A percentile compares a stretch with the other conserved stretches of the same genome.
These are phyloP conservation scores for Prunus mira DNA, from an alignment of 306 rosid species.

Conservation along the genomic window DNA sequence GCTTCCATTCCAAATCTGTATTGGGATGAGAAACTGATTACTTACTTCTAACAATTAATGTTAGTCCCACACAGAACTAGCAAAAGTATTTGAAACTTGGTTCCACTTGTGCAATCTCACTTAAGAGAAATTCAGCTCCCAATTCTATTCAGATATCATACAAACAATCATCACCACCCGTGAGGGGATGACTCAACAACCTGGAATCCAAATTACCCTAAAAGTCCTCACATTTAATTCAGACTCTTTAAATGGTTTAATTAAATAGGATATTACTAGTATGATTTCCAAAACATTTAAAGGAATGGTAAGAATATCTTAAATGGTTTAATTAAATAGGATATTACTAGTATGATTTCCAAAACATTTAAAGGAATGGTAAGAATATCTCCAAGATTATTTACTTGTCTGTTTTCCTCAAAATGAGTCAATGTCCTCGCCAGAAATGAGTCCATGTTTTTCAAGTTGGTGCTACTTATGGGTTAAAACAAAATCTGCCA, in stretches of 20 bases:
- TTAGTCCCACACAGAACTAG: too few relatives aligned
- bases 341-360: background rate
- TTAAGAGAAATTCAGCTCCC: background rate
- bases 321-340: background rate
- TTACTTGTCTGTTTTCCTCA: background rate
- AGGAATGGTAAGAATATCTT: background rate
- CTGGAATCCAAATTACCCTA: background rate
- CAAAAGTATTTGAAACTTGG: background rate
- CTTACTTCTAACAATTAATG: too few relatives aligned
- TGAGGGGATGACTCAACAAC: background rate
- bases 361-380: background rate
- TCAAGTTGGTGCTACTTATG: background rate
- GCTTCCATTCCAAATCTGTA: slow-evolving; percentile 94
- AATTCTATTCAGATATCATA: background rate
- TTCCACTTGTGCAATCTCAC: background rate
- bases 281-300: background rate
- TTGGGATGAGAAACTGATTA: too few relatives aligned
- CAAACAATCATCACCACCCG: background rate
- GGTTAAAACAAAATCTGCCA: background rate
- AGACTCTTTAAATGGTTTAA: background rate
- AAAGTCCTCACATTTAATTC: background rate
- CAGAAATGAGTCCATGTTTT: background rate
- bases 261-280: background rate
- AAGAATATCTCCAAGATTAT: background rate
- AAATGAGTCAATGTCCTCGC: background rate